Conservation (phyloP, 2,329 filamentous ascomycete species). For the Colletotrichum ledebouriae region DNA sequence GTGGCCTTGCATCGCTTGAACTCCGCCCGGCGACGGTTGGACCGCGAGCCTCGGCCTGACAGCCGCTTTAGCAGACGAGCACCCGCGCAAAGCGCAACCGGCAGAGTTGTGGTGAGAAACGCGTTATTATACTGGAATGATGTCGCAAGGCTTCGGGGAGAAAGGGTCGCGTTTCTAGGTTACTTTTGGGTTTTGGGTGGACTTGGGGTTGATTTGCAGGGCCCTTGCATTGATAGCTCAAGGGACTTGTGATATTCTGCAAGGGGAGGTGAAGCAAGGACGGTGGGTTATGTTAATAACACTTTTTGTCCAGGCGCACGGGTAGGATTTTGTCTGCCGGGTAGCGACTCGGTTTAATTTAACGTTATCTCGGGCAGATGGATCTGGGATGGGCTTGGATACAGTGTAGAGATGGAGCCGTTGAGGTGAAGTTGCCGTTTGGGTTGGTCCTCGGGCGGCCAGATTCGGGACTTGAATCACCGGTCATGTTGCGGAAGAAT, state of each 20-base stretch:
- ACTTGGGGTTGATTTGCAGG: too few species aligned
- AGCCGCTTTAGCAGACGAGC: background rate
- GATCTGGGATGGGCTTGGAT: conserved; percentile 1
- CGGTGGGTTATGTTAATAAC: background rate
- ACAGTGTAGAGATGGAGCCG: background rate
- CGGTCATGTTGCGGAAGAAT: too few species aligned
- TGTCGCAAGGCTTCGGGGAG: too few species aligned
- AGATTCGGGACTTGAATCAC: background rate
- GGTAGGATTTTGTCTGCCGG: background rate
- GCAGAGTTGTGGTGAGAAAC: too few species aligned
- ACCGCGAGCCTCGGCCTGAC: conserved; percentile 12
- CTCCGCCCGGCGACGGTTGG: conserved; percentile 21
- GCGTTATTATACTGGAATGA: too few species aligned
- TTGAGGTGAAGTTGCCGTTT: background rate
- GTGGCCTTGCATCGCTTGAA: background rate
- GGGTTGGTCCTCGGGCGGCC: background rate
- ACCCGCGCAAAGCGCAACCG: too few species aligned
- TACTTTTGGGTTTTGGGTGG: too few species aligned
- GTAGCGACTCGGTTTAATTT: conserved; percentile 18
- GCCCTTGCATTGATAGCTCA: too few species aligned
- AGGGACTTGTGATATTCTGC: too few species aligned
- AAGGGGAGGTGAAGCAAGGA: background rate
- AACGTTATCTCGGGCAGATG: conserved; percentile 2
- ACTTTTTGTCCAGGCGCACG: background rate
- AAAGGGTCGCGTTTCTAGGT: too few species aligned